These are phyloP conservation scores for Cnidoscolus chayamansa DNA, from an alignment of 441 rosid genomes.

Conservation along the genomic window DNA sequence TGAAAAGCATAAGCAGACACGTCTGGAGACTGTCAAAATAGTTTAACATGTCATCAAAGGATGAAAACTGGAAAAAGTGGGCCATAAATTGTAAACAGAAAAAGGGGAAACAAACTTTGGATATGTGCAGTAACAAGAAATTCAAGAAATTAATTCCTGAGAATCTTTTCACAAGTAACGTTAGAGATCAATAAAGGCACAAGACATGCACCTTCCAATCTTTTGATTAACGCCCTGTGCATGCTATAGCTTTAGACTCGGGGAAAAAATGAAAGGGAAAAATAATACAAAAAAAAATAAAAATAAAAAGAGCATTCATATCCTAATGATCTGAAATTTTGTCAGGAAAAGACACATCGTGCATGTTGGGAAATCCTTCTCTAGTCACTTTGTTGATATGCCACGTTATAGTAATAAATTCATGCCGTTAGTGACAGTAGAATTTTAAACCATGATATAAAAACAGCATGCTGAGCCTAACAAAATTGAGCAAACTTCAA, in stretches of 20 bases:
- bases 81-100: constrained; percentile 17
- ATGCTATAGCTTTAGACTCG: too few relatives aligned
- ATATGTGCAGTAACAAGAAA: neutral
- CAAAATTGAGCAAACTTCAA: neutral
- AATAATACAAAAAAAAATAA: too few relatives aligned
- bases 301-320: neutral
- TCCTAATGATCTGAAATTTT: too few relatives aligned
- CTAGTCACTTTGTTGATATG: too few relatives aligned
- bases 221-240: too few relatives aligned
- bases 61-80: neutral
- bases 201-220: too few relatives aligned
- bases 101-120: constrained; percentile 3
- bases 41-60: constrained; percentile 12
- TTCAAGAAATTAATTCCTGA: neutral
- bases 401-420: too few relatives aligned
- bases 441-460: too few relatives aligned
- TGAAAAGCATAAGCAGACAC: constrained; percentile 51
- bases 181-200: neutral
- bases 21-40: constrained; percentile 52
- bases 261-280: too few relatives aligned
- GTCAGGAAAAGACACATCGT: too few relatives aligned
- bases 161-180: neutral
- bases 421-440: too few relatives aligned
- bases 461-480: neutral
- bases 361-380: too few relatives aligned